phyloP scores from a whole-genome alignment of 179 eudicot species.

The Beta macrorhiza region DNA sequence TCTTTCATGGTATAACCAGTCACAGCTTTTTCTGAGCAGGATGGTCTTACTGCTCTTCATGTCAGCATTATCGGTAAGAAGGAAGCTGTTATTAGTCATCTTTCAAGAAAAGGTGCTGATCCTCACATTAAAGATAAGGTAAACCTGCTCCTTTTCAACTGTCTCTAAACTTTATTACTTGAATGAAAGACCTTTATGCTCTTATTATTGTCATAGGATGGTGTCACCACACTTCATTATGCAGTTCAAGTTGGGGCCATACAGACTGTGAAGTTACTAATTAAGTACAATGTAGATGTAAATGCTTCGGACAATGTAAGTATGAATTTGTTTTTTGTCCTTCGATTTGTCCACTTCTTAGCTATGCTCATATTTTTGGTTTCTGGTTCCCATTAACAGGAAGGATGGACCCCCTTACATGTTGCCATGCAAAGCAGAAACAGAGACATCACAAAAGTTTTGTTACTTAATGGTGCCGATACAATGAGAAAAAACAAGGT shows the following conservation, averaged over 20 bases:
- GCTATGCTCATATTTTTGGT: conserved; percentile 9
- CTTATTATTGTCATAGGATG: conserved; percentile 50
- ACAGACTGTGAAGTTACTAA: conserved; percentile 89
- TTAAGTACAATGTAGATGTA: conserved; percentile 75
- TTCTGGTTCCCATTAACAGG: conserved; percentile 41
- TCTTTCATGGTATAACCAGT: conserved; percentile 5
- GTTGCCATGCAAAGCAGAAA: conserved; percentile 87
- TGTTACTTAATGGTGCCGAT: conserved; percentile 87
- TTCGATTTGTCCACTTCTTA: not conserved
- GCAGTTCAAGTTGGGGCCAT: conserved; percentile 94
- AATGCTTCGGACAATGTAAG: conserved; percentile 76
- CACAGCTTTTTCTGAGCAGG: conserved; percentile 40
- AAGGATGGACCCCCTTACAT: conserved; percentile 96
- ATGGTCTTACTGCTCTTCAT: conserved; percentile 87
- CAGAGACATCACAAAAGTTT: conserved; percentile 74
- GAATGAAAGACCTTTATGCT: conserved; percentile 11
- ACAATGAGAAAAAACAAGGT: conserved; percentile 74
- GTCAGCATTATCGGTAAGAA: conserved; percentile 75
- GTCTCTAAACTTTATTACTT: not conserved
- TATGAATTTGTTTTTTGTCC: conserved; percentile 7
- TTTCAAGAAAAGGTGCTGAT: conserved; percentile 83
- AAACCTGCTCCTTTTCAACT: not conserved
- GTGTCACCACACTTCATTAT: conserved; percentile 83
- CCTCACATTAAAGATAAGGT: conserved; percentile 77
- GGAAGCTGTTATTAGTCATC: conserved; percentile 93